These are phyloP conservation scores for Arthrinium phaeospermum DNA, from an alignment of 2,329 filamentous ascomycete species.

Conservation along the genomic window DNA sequence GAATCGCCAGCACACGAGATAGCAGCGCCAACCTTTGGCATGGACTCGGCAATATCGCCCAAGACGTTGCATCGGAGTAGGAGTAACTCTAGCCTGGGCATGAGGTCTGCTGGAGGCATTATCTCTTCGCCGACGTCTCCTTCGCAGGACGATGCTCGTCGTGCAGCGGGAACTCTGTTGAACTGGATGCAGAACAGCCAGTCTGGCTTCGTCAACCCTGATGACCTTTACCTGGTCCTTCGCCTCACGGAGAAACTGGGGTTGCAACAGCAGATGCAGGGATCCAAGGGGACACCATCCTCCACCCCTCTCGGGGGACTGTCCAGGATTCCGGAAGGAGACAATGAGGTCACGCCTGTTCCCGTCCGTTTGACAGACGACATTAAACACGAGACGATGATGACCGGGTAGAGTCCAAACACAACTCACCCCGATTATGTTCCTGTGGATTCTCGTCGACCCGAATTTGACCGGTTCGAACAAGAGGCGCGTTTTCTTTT, in stretches of 20 bases:
- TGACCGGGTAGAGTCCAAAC: slow-evolving; percentile 35
- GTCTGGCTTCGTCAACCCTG: slow-evolving; percentile 72
- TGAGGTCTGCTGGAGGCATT: slow-evolving; percentile 42
- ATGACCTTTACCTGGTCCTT: slow-evolving; percentile 77
- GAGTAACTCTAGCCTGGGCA: slow-evolving; percentile 55
- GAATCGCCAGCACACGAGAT: slow-evolving; percentile 58
- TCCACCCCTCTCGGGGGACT: slow-evolving; percentile 50
- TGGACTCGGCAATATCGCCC: slow-evolving; percentile 52
- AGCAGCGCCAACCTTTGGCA: slow-evolving; percentile 46
- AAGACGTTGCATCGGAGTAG: slow-evolving; percentile 56
- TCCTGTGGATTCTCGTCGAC: neutral
- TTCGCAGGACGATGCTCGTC: slow-evolving; percentile 80
- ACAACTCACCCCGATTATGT: neutral
- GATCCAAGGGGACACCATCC: slow-evolving; percentile 28
- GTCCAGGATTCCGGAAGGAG: slow-evolving; percentile 63
- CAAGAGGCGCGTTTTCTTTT: neutral
- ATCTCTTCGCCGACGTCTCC: slow-evolving; percentile 66
- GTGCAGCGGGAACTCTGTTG: slow-evolving; percentile 81
- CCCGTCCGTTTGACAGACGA: slow-evolving; percentile 24
- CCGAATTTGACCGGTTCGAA: neutral
- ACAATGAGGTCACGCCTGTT: slow-evolving; percentile 52
- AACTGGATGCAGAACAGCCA: slow-evolving; percentile 77
- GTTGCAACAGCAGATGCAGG: slow-evolving; percentile 59
- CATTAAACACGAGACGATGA: slow-evolving; percentile 42
- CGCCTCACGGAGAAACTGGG: slow-evolving; percentile 87